Percentiles rank a stretch among this genome's conserved stretches.
Evolutionary conservation across 1,284 basidiomycete genomes (phyloP).

Genomic region (Pascua sp.): DNA sequence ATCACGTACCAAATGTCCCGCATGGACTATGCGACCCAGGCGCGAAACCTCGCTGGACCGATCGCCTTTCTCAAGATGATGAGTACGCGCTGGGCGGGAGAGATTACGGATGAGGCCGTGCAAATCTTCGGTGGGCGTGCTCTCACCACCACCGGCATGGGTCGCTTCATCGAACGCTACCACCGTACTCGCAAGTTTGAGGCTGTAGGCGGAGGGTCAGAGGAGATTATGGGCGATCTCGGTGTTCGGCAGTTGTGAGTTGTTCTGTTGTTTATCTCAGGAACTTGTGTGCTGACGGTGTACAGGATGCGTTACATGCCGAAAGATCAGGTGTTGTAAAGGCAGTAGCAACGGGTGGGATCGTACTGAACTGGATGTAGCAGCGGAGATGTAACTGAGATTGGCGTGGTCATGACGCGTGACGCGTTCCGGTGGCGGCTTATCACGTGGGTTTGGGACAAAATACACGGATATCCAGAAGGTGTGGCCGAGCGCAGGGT

Average conservation of each 20-base stretch:
- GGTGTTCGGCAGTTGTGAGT: constrained; percentile 52
- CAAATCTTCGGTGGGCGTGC: constrained; percentile 48
- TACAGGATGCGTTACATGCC: constrained; percentile 4
- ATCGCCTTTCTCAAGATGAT: constrained; percentile 61
- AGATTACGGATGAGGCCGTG: constrained; percentile 54
- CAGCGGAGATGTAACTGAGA: too few relatives aligned
- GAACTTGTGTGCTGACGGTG: background rate
- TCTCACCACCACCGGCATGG: constrained; percentile 52
- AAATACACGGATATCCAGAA: too few relatives aligned
- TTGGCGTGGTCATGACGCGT: too few relatives aligned
- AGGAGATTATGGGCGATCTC: constrained; percentile 54
- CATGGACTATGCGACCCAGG: constrained; percentile 71
- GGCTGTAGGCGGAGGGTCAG: constrained; percentile 58
- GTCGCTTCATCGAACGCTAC: constrained; percentile 52
- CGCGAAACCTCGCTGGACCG: constrained; percentile 48
- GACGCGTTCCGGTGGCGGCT: too few relatives aligned
- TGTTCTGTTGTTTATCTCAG: background rate
- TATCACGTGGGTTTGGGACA: too few relatives aligned
- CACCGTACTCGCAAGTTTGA: constrained; percentile 74
- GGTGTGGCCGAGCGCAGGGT: too few relatives aligned
- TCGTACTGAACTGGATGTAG: too few relatives aligned
- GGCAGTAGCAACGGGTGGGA: too few relatives aligned
- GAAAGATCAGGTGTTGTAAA: constrained; percentile 11
- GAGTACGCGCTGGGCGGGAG: constrained; percentile 40
- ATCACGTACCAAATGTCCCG: constrained; percentile 89